phyloP scores from a whole-genome alignment of 345 rosid species.

The Isatis tinctoria region DNA sequence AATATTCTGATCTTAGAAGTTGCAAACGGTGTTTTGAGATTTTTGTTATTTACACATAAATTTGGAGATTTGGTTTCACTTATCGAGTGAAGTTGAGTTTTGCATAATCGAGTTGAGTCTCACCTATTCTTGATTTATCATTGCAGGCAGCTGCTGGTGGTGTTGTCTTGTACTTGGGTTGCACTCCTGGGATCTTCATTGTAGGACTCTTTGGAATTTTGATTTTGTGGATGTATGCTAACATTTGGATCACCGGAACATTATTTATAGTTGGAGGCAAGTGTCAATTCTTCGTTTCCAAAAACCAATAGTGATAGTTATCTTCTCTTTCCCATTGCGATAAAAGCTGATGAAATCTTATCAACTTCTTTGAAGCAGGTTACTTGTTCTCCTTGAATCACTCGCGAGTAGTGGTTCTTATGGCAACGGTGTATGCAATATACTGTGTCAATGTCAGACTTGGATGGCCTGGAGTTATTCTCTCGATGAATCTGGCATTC shows the following conservation, averaged over 20 bases:
- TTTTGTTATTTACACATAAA: neutral
- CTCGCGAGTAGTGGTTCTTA: constrained; percentile 80
- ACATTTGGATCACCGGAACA: constrained; percentile 95
- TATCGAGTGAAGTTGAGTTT: neutral
- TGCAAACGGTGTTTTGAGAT: neutral
- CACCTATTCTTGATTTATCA: constrained; percentile 2
- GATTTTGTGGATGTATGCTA: constrained; percentile 95
- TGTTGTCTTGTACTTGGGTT: constrained; percentile 76
- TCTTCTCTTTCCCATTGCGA: neutral
- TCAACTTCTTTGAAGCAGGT: constrained; percentile 51
- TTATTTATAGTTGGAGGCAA: constrained; percentile 95
- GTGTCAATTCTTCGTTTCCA: constrained; percentile 4
- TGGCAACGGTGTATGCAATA: constrained; percentile 63
- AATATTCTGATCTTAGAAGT: neutral
- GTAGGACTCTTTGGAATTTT: constrained; percentile 83
- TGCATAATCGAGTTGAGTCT: neutral
- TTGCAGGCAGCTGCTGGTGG: constrained; percentile 90
- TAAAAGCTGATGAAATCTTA: neutral
- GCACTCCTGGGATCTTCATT: constrained; percentile 94
- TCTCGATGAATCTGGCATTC: constrained; percentile 85
- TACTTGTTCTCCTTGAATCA: constrained; percentile 86
- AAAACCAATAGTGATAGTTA: neutral
- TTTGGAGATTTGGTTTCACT: neutral
- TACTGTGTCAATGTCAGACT: constrained; percentile 84
- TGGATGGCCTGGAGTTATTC: constrained; percentile 93